A percentile compares a stretch with the other conserved stretches of the same genome.
phyloP scores from a whole-genome alignment of 495 filamentous ascomycete species.

The Penicillium diatomitis region DNA sequence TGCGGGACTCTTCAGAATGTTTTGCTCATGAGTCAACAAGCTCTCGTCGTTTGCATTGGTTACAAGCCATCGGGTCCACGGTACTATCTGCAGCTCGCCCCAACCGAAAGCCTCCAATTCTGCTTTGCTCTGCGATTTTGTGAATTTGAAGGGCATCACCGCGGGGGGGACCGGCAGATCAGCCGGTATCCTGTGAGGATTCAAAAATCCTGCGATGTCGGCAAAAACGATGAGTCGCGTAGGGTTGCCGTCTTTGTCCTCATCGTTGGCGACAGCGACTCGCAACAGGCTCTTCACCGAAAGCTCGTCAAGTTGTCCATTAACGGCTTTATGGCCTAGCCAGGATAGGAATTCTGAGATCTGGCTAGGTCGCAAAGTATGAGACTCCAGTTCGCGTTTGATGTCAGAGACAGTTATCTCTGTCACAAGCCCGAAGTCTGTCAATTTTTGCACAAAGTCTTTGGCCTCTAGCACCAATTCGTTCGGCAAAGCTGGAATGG shows the following conservation, averaged over 20 bases:
- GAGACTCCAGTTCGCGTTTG: slow-evolving; percentile 63
- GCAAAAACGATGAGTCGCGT: slow-evolving; percentile 66
- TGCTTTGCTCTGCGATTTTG: slow-evolving; percentile 46
- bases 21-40: slow-evolving; percentile 39
- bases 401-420: slow-evolving; percentile 84
- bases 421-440: slow-evolving; percentile 68
- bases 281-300: slow-evolving; percentile 59
- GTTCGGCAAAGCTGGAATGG: slow-evolving; percentile 79
- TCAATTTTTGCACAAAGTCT: slow-evolving; percentile 67
- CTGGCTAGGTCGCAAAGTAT: slow-evolving; percentile 65
- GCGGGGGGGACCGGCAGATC: slow-evolving; percentile 75
- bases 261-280: slow-evolving; percentile 71
- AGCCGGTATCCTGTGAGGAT: slow-evolving; percentile 62
- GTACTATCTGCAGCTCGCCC: slow-evolving; percentile 68
- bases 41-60: slow-evolving; percentile 44
- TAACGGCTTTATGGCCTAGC: slow-evolving; percentile 57
- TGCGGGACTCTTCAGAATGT: slow-evolving; percentile 58
- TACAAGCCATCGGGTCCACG: slow-evolving; percentile 75
- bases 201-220: slow-evolving; percentile 65
- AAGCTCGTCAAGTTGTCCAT: slow-evolving; percentile 55
- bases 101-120: slow-evolving; percentile 75
- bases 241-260: slow-evolving; percentile 46
- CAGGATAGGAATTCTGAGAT: slow-evolving; percentile 75
- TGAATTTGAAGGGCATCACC: slow-evolving; percentile 75
- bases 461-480: slow-evolving; percentile 53